Percentiles rank a stretch among this genome's conserved stretches.
Conservation (phyloP, 140 eudicot genomes). For the Stevia rebaudiana region DNA sequence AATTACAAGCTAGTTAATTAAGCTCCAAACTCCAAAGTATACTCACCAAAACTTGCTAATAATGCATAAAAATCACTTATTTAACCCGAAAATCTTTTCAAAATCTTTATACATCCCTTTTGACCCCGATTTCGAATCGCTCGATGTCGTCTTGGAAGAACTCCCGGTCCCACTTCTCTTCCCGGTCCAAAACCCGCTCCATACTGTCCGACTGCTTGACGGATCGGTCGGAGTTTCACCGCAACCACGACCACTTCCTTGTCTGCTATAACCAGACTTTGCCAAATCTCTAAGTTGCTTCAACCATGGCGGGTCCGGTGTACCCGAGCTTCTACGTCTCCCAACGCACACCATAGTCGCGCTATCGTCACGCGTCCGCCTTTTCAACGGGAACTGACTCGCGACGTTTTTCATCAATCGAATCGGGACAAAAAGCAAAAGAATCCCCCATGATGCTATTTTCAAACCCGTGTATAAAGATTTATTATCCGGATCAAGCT, state of each 20-base stretch:
- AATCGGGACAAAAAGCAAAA: slow-evolving; percentile 47
- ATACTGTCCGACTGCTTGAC: slow-evolving; percentile 47
- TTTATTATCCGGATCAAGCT: slow-evolving; percentile 45
- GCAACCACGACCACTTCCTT: slow-evolving; percentile 9
- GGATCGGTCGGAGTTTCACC: slow-evolving; percentile 39
- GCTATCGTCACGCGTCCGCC: slow-evolving; percentile 6
- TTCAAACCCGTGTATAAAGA: slow-evolving; percentile 50
- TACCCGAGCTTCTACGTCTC: slow-evolving; percentile 39
- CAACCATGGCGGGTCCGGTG: slow-evolving; percentile 59
- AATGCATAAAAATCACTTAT: slow-evolving; percentile 22
- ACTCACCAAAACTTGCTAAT: not conserved
- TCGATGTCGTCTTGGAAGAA: slow-evolving; percentile 44
- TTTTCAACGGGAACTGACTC: slow-evolving; percentile 28
- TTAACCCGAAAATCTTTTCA: slow-evolving; percentile 72
- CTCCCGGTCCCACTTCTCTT: slow-evolving; percentile 52
- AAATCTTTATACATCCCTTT: slow-evolving; percentile 63
- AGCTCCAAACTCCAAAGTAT: not conserved
- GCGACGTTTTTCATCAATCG: slow-evolving; percentile 36
- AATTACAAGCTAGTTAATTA: slow-evolving; percentile 23
- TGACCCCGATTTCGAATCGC: slow-evolving; percentile 44
- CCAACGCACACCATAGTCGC: slow-evolving; percentile 18
- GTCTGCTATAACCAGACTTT: slow-evolving; percentile 62
- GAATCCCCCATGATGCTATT: slow-evolving; percentile 57
- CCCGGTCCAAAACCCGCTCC: slow-evolving; percentile 62
- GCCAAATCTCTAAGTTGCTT: slow-evolving; percentile 73